These are phyloP conservation scores for Fremontodendron californicum DNA, from an alignment of 345 rosid genomes.

Conservation along the genomic window DNA sequence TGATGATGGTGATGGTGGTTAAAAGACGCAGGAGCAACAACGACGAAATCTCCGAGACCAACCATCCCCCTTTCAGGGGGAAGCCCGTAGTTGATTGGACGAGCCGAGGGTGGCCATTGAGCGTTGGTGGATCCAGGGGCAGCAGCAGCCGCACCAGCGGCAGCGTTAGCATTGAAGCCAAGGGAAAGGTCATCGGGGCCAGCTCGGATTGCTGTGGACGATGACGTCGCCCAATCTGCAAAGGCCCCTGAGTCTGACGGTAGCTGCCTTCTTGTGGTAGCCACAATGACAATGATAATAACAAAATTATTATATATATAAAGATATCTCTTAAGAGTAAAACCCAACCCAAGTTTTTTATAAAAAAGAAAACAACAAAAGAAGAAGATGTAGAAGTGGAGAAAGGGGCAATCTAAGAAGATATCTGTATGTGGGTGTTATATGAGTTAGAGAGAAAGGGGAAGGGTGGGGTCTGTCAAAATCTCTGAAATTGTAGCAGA, in stretches of 20 bases:
- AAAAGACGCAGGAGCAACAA: constrained; percentile 71
- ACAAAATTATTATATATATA: background rate
- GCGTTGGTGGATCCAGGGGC: constrained; percentile 28
- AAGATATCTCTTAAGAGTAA: too few relatives aligned
- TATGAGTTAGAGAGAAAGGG: constrained; percentile 4
- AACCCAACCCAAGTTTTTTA: too few relatives aligned
- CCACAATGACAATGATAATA: constrained; percentile 63
- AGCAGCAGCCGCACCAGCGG: constrained; percentile 37
- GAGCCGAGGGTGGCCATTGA: constrained; percentile 46
- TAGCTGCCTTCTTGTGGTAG: constrained; percentile 87
- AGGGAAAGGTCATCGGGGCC: constrained; percentile 88
- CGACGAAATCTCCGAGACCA: constrained; percentile 64
- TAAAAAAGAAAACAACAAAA: background rate
- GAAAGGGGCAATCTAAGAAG: constrained; percentile 20
- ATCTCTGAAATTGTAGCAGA: constrained; percentile 37
- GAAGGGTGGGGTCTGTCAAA: constrained; percentile 16
- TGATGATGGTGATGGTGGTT: constrained; percentile 53
- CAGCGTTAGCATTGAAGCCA: constrained; percentile 87
- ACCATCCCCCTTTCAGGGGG: constrained; percentile 83
- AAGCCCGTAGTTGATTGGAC: constrained; percentile 51
- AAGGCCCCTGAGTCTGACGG: constrained; percentile 88
- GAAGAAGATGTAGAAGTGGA: background rate
- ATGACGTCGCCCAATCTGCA: constrained; percentile 75
- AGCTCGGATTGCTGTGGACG: constrained; percentile 53
- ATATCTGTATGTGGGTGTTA: constrained; percentile 31